Base-by-base conservation (phyloP, 805 yeast genomes). In the Lipomyces sp. region DNA sequence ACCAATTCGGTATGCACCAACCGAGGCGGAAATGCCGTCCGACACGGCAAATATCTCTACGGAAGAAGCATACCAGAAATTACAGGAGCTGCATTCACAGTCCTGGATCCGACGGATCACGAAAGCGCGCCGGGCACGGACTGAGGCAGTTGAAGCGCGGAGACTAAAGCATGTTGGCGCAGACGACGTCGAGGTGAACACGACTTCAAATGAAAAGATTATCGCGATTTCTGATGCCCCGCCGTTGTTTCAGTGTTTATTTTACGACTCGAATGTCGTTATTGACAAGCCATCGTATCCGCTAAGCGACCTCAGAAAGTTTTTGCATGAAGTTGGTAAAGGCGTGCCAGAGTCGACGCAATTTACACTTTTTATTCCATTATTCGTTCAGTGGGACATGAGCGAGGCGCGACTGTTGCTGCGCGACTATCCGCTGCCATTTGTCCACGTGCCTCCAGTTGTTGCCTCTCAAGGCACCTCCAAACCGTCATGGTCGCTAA, bases 361-460 rank as follows among this genome's bases (percentile, higher is more conserved):
- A 45, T 90, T 80, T 65, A 80, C 91, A 0, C 72, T 86, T 18
- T 64, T 83, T 63, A 61, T 89, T 1, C 97, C 97, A 0, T 61
- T 81, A 47, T 70, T 71, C 64, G 38, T 84, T 13, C 78, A 82
- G 47, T 69, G 86, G 44, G 72, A 69, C 14, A 70, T 86, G 34
- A 68, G 70, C 2, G 95, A 87, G 61, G 64, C 82, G 11, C 70
- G 93, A 52, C 74, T 81, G 60, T 91, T 86, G 63, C 60, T 90
- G 53, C 72, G 93, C 47, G 98, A 90, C 62, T 88, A 84, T 63
- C 97, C 97, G 0, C 62, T 91, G 14, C 97, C 98, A 0, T 68
- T 90, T 43, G 65, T 86, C 7, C 81, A 81, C 57, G 78, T 90
- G 55, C 96, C 96, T 0, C 68, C 72, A 13, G 69, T 73, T 11